Conservation (phyloP, 1,284 basidiomycete genomes). For the Papiliotrema laurentii region DNA sequence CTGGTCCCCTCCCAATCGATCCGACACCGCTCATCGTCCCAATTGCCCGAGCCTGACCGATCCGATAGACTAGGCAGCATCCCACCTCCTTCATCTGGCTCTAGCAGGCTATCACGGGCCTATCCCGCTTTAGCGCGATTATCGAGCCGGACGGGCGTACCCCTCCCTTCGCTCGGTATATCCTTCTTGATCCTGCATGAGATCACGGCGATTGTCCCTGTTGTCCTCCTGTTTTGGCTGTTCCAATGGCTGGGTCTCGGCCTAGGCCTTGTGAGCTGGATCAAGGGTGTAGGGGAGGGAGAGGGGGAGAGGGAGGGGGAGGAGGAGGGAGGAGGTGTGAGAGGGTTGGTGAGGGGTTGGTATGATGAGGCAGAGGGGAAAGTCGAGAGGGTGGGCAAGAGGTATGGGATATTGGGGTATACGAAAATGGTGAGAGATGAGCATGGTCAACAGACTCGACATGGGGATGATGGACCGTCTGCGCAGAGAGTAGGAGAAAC, state of each 20-base stretch:
- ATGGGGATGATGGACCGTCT: background rate
- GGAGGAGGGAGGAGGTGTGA: constrained; percentile 49
- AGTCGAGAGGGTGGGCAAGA: constrained; percentile 65
- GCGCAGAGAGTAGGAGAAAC: too few relatives aligned
- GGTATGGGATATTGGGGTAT: constrained; percentile 80
- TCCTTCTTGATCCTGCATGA: constrained; percentile 86
- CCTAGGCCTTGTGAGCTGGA: constrained; percentile 56
- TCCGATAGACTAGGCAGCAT: background rate
- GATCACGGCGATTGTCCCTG: constrained; percentile 72
- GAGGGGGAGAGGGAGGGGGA: constrained; percentile 3
- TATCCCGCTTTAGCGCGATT: constrained; percentile 26
- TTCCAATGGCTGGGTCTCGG: constrained; percentile 69
- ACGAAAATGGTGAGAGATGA: constrained; percentile 53
- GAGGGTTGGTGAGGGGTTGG: constrained; percentile 55
- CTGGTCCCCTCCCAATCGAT: too few relatives aligned
- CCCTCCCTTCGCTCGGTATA: constrained; percentile 68
- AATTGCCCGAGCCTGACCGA: background rate
- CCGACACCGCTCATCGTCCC: too few relatives aligned
- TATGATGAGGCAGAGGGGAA: constrained; percentile 67
- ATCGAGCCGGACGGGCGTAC: constrained; percentile 44
- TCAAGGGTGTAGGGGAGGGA: constrained; percentile 14
- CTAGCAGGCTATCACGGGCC: background rate
- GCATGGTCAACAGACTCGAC: background rate
- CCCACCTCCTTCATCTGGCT: background rate
- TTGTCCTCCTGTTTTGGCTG: constrained; percentile 69